A percentile compares a stretch with the other conserved stretches of the same genome.
These are phyloP conservation scores for Neurospora sp. DNA, from an alignment of 495 filamentous ascomycete genomes.

Conservation along the genomic window DNA sequence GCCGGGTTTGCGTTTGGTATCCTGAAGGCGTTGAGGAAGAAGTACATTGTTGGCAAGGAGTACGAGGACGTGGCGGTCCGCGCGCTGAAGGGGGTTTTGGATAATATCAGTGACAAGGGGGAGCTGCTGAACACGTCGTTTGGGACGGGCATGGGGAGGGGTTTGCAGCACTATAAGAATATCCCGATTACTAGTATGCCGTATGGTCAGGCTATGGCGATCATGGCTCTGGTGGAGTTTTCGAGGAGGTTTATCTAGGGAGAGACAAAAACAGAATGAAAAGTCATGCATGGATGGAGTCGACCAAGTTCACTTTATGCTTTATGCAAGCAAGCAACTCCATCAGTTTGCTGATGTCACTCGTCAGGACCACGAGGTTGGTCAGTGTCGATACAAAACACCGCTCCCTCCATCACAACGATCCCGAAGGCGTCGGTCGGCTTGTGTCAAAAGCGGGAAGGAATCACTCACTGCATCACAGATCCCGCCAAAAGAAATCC, in stretches of 20 bases:
- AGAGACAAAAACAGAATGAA: neutral
- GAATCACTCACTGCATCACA: neutral
- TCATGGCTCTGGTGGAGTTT: conserved; percentile 60
- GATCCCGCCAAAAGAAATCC: neutral
- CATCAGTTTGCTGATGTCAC: neutral
- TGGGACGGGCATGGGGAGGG: conserved; percentile 61
- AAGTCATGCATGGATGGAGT: neutral
- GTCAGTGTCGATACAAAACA: neutral
- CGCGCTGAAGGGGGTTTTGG: conserved; percentile 51
- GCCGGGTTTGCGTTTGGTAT: conserved; percentile 70
- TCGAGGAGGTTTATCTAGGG: conserved; percentile 43
- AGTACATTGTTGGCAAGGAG: conserved; percentile 44
- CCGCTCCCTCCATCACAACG: neutral
- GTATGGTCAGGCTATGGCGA: conserved; percentile 70
- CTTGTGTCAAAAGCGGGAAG: no score
- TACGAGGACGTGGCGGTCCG: conserved; percentile 41
- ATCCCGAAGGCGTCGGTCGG: neutral
- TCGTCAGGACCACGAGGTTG: neutral
- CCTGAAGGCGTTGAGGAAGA: conserved; percentile 56
- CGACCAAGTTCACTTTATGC: neutral
- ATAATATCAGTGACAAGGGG: conserved; percentile 47
- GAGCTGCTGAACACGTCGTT: conserved; percentile 63
- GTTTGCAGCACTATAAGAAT: conserved; percentile 56
- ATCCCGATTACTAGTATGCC: conserved; percentile 66
- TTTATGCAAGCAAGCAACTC: neutral